Evolutionary conservation across 1,284 basidiomycete genomes (phyloP).

Genomic region (Somion occarium): DNA sequence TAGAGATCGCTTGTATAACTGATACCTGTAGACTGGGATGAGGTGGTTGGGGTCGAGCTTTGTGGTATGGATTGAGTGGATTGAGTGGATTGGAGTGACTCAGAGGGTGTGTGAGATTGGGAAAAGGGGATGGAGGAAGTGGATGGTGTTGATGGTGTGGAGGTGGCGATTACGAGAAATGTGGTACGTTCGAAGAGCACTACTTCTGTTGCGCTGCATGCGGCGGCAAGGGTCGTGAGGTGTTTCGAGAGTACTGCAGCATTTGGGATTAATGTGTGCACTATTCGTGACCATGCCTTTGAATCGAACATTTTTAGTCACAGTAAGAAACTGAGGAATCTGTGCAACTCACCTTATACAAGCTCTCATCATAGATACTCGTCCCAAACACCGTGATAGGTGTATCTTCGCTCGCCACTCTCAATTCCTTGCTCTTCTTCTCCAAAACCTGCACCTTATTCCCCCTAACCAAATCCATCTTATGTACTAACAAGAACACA

Average conservation of each 20-base stretch:
- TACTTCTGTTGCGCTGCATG: conserved; percentile 88
- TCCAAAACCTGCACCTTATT: conserved; percentile 55
- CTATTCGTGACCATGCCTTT: conserved; percentile 97
- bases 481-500: conserved; percentile 92
- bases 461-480: conserved; percentile 86
- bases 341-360: conserved; percentile 87
- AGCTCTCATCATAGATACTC: conserved; percentile 95
- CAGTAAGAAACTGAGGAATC: neutral
- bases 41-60: conserved; percentile 16
- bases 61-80: conserved; percentile 12
- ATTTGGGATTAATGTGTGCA: conserved; percentile 95
- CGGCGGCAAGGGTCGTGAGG: conserved; percentile 78
- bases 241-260: conserved; percentile 85
- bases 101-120: neutral
- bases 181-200: conserved; percentile 96
- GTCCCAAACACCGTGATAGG: conserved; percentile 81
- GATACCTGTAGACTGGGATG: conserved; percentile 10
- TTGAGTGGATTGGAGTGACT: conserved; percentile 2
- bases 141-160: conserved; percentile 20
- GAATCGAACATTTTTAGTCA: neutral
- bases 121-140: neutral
- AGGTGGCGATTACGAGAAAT: conserved; percentile 92
- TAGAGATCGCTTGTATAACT: neutral
- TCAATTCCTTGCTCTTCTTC: conserved; percentile 65
- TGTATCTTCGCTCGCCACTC: conserved; percentile 57